These are phyloP conservation scores for Biscogniauxia sp. DNA, from an alignment of 2,329 filamentous ascomycete genomes.

Conservation along the genomic window DNA sequence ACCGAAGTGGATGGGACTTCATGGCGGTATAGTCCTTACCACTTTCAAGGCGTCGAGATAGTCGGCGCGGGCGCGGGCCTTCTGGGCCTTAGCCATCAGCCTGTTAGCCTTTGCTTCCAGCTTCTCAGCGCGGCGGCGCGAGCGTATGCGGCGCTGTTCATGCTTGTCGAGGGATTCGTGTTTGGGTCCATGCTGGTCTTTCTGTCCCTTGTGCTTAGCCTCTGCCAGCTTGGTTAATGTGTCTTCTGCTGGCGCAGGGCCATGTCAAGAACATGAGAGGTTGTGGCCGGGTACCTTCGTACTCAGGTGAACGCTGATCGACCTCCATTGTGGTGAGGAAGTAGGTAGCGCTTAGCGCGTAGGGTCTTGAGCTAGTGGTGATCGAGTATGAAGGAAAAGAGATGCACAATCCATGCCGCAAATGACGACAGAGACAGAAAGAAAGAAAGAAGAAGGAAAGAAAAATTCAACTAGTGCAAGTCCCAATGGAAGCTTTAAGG, in stretches of 20 bases:
- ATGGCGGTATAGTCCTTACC: slow-evolving; percentile 15
- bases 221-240: slow-evolving; percentile 25
- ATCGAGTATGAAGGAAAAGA: neutral
- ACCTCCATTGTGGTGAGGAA: slow-evolving; percentile 17
- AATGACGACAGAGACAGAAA: too few species aligned
- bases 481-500: too few species aligned
- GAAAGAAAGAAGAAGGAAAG: neutral
- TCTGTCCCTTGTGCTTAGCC: slow-evolving; percentile 26
- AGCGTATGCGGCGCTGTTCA: slow-evolving; percentile 38
- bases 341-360: neutral
- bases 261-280: slow-evolving; percentile 1
- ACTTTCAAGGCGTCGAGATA: slow-evolving; percentile 25
- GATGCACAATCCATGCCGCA: neutral
- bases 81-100: slow-evolving; percentile 41
- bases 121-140: slow-evolving; percentile 39
- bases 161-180: slow-evolving; percentile 31
- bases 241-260: neutral
- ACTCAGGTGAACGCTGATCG: slow-evolving; percentile 22
- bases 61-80: slow-evolving; percentile 29
- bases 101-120: slow-evolving; percentile 40
- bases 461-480: neutral
- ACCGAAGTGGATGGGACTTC: neutral
- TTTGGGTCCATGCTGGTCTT: slow-evolving; percentile 29
- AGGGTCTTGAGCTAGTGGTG: neutral
- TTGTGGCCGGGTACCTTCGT: slow-evolving; percentile 23